These are phyloP conservation scores for Calonectria ilicicola DNA, from an alignment of 2,329 filamentous ascomycete species.

Conservation along the genomic window DNA sequence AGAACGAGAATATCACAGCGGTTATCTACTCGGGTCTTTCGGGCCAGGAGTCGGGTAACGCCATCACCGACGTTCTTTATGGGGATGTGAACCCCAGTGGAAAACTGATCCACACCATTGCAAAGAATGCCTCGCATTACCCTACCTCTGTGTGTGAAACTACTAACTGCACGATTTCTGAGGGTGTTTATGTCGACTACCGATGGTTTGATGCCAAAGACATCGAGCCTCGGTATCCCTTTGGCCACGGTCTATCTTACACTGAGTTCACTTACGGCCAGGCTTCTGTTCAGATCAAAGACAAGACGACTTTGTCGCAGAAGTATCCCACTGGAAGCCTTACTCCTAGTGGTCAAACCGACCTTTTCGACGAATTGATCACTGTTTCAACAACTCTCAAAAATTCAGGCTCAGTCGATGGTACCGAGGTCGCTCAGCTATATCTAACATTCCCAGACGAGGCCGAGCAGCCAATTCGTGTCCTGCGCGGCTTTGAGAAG, in stretches of 20 bases:
- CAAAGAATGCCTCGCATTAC: not conserved
- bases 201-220: slow-evolving; percentile 63
- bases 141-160: not conserved
- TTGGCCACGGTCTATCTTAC: slow-evolving; percentile 69
- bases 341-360: slow-evolving; percentile 56
- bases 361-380: slow-evolving; percentile 61
- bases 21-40: slow-evolving; percentile 76
- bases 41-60: slow-evolving; percentile 64
- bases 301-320: slow-evolving; percentile 26
- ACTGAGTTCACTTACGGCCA: slow-evolving; percentile 63
- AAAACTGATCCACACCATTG: not conserved
- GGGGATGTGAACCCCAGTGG: not conserved
- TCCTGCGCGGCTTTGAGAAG: slow-evolving; percentile 75
- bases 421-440: slow-evolving; percentile 61
- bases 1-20: slow-evolving; percentile 62
- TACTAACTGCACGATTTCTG: slow-evolving; percentile 59
- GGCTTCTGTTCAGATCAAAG: slow-evolving; percentile 51
- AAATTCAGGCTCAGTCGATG: slow-evolving; percentile 57
- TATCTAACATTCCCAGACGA: slow-evolving; percentile 59
- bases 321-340: slow-evolving; percentile 54
- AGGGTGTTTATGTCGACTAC: slow-evolving; percentile 67
- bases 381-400: slow-evolving; percentile 52
- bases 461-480: slow-evolving; percentile 62
- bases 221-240: slow-evolving; percentile 65
- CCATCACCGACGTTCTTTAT: slow-evolving; percentile 5